phyloP scores from a whole-genome alignment of 768 basidiomycete genomes.

The Amyloporia xantha region DNA sequence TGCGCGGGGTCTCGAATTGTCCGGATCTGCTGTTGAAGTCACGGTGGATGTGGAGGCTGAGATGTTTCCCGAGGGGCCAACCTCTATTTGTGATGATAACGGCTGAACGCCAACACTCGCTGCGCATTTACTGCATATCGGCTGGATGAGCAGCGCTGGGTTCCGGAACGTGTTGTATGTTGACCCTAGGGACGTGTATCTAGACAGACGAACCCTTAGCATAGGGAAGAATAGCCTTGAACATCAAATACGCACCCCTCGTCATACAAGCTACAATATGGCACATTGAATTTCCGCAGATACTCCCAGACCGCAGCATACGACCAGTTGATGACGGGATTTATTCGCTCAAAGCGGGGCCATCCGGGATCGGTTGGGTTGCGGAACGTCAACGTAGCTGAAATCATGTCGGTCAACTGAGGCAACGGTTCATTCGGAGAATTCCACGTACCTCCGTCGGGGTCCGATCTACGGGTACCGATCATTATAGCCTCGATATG shows the following conservation, averaged over 20 bases:
- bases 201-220: slow-evolving; percentile 25
- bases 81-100: background rate
- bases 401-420: too few species aligned
- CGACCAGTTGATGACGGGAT: slow-evolving; percentile 94
- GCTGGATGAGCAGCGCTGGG: slow-evolving; percentile 54
- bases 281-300: slow-evolving; percentile 63
- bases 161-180: slow-evolving; percentile 93
- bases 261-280: slow-evolving; percentile 88
- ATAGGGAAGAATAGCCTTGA: background rate
- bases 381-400: slow-evolving; percentile 65
- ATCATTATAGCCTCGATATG: slow-evolving; percentile 77
- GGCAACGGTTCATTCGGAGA: background rate
- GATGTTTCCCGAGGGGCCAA: background rate
- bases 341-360: slow-evolving; percentile 86
- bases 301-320: slow-evolving; percentile 90
- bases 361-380: slow-evolving; percentile 85
- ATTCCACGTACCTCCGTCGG: slow-evolving; percentile 76
- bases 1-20: background rate
- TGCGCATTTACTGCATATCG: slow-evolving; percentile 10
- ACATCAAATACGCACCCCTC: slow-evolving; percentile 52
- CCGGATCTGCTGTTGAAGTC: background rate
- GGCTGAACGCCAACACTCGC: slow-evolving; percentile 18
- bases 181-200: slow-evolving; percentile 97
- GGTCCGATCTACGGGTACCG: slow-evolving; percentile 85
- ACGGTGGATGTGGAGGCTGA: background rate